A percentile compares a stretch with the other conserved stretches of the same genome.
Conservation (phyloP, 2,329 filamentous ascomycete genomes). For the Fusarium tupiense region DNA sequence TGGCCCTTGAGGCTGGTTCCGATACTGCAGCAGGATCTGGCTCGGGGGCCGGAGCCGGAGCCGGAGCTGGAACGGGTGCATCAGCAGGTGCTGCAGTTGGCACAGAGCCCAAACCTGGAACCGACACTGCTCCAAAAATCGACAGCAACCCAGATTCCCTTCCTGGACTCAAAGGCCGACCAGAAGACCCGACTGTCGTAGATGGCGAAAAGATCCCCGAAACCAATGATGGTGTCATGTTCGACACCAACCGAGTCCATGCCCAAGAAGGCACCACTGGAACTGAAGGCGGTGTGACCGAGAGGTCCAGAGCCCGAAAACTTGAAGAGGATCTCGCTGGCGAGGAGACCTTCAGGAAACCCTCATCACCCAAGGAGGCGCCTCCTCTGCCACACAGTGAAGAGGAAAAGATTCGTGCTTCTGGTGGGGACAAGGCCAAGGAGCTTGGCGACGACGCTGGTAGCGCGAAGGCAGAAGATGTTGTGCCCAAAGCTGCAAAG, state of each 20-base stretch:
- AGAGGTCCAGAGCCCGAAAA: slow-evolving; percentile 82
- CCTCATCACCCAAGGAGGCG: slow-evolving; percentile 85
- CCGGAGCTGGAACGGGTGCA: neutral
- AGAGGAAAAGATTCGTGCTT: slow-evolving; percentile 70
- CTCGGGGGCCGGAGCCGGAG: neutral
- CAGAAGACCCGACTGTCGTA: slow-evolving; percentile 61
- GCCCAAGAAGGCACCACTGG: slow-evolving; percentile 89
- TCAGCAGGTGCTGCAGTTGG: neutral
- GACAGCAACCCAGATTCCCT: slow-evolving; percentile 51
- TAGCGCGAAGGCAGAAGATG: slow-evolving; percentile 13
- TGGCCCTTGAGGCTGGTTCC: neutral
- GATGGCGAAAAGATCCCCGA: slow-evolving; percentile 71
- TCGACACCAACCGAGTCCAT: slow-evolving; percentile 78
- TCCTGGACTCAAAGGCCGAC: slow-evolving; percentile 60
- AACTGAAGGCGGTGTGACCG: slow-evolving; percentile 87
- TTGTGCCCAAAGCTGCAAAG: slow-evolving; percentile 25
- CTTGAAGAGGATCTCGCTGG: slow-evolving; percentile 72
- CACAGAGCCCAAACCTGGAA: neutral
- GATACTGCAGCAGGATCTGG: slow-evolving; percentile 17
- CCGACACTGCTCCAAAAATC: slow-evolving; percentile 11
- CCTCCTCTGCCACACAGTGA: slow-evolving; percentile 85
- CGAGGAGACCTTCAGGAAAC: slow-evolving; percentile 76
- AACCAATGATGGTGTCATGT: slow-evolving; percentile 87
- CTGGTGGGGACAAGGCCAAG: slow-evolving; percentile 44
- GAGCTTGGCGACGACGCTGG: slow-evolving; percentile 1